Evolutionary conservation across 2,329 filamentous ascomycete genomes (phyloP), one percentile per base, ranked within the genome.

Genomic region (Fusarium sp.): DNA sequence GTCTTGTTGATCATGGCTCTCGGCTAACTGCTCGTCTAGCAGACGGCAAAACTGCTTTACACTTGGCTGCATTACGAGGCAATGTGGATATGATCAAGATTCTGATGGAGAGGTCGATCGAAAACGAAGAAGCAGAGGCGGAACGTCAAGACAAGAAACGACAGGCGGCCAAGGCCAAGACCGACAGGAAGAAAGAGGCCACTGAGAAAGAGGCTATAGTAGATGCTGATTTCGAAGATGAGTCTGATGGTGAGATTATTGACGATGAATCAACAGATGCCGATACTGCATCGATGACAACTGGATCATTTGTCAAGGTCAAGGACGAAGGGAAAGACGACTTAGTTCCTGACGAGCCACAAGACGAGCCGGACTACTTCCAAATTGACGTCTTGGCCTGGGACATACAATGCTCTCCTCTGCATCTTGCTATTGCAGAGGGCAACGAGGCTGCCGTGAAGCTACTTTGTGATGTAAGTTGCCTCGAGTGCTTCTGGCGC

Each of bases 31-130:
- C 91, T 45, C 85, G 92, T 45, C 73, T 96, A 35, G 90, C 89
- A 0, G 92, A 95, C 72, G 92, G 92, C 4, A 84, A 86, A 64
- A 96, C 91, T 3, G 89, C 92, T 9, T 80, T 96, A n/a, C 92
- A 96, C 73, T 78, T 96, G 27, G 92, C 92, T 15, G 90, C 91
- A 15, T 83, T 86, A 39, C 83, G 88, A 19, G 92, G 92, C 1
- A 78, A 86, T 61, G 71, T 78, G 2, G 85, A 88, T 15, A 93
- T 95, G 61, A 82, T 95, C 63, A 87, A 83, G 59, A 84, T 88
- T 8, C 77, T 96, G 11, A 83, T 96, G 71, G 80, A 86, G 31
- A 92, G 88, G 76, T 95, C 91, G 68, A 83, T 85, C 53, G 81
- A 83, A 27, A 95, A 95, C 58, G 88, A 93, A 71, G 87, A 88